These are phyloP conservation scores for Trichoderma orchidacearum DNA, from an alignment of 495 filamentous ascomycete genomes.

Conservation along the genomic window DNA sequence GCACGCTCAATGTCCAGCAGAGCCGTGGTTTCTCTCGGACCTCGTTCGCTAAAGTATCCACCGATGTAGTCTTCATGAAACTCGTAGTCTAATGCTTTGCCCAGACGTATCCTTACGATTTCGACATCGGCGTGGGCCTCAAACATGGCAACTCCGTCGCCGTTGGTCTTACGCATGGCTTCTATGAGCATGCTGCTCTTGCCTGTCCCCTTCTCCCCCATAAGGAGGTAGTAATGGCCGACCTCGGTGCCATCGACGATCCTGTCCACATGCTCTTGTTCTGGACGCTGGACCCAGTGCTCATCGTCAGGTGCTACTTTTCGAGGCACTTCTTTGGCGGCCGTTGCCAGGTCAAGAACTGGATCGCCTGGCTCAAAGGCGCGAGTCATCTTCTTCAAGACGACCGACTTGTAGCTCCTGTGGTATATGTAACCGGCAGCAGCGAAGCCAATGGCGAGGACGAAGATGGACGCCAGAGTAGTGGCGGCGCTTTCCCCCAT, in stretches of 20 bases:
- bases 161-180: constrained; percentile 81
- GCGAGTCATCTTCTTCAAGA: constrained; percentile 79
- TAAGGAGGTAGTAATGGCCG: constrained; percentile 85
- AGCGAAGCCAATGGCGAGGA: constrained; percentile 58
- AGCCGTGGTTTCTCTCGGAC: constrained; percentile 80
- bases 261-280: constrained; percentile 64
- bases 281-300: constrained; percentile 70
- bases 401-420: constrained; percentile 76
- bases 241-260: constrained; percentile 56
- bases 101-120: constrained; percentile 83
- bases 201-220: constrained; percentile 92
- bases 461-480: constrained; percentile 69
- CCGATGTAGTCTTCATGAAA: constrained; percentile 88
- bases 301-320: constrained; percentile 39
- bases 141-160: constrained; percentile 79
- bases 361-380: constrained; percentile 92
- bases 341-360: constrained; percentile 75
- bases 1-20: constrained; percentile 90
- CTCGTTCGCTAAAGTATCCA: constrained; percentile 83
- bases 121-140: constrained; percentile 92
- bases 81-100: constrained; percentile 89
- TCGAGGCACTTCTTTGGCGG: constrained; percentile 38
- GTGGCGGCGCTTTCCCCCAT: constrained; percentile 79
- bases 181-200: constrained; percentile 93
- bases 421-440: constrained; percentile 77